Evolutionary conservation across 345 rosid species (phyloP).

Genomic region (Erodium maritimum): DNA sequence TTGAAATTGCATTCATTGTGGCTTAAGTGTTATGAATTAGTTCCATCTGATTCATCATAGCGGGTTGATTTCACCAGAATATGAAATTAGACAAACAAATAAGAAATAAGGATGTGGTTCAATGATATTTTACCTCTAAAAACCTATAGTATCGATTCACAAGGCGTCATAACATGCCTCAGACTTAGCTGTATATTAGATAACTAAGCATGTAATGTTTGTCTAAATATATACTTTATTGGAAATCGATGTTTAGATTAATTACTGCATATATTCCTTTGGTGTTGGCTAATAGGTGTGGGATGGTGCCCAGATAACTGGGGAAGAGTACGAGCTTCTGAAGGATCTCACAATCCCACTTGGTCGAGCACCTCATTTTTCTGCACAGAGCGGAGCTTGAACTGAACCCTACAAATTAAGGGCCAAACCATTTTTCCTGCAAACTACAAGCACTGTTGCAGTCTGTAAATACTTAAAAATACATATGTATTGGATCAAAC

Average conservation of each 20-base stretch:
- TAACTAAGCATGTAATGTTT: background rate
- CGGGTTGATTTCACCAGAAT: no score
- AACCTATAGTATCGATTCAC: no score
- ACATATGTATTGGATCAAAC: no score
- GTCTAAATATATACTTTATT: background rate
- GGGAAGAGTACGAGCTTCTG: constrained; percentile 74
- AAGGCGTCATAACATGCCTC: no score
- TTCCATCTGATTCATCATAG: no score
- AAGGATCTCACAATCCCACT: constrained; percentile 66
- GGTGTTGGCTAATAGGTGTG: constrained; percentile 44
- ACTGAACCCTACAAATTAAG: background rate
- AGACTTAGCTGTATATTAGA: no score
- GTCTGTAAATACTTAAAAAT: background rate
- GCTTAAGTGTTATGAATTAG: no score
- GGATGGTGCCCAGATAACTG: constrained; percentile 48
- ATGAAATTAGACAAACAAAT: no score
- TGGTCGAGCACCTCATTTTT: constrained; percentile 64
- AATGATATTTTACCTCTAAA: no score
- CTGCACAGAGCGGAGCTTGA: constrained; percentile 50
- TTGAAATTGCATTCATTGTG: no score
- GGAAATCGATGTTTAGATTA: background rate
- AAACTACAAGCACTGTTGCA: background rate
- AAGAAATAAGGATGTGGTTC: no score
- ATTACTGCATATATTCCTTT: constrained; percentile 1
- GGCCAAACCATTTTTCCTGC: no score